Evolutionary conservation across 306 rosid genomes (phyloP).

Genomic region (Ammopiptanthus mongolicus): DNA sequence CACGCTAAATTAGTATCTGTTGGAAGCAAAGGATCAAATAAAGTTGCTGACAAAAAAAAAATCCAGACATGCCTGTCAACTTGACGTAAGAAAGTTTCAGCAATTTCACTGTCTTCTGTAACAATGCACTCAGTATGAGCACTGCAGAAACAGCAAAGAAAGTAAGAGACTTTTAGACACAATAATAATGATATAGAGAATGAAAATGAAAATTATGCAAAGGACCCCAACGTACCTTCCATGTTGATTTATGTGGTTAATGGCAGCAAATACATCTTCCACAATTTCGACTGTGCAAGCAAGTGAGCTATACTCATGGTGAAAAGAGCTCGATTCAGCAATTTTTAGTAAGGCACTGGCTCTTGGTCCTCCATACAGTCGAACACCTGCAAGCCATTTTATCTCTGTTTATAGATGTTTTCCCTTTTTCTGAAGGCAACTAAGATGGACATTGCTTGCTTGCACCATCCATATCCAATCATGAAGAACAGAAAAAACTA

Average conservation of each 20-base stretch:
- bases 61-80: slow-evolving; percentile 60
- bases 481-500: neutral
- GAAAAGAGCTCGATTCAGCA: slow-evolving; percentile 49
- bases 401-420: neutral
- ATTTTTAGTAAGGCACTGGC: slow-evolving; percentile 52
- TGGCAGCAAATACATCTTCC: slow-evolving; percentile 70
- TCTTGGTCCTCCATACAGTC: slow-evolving; percentile 71
- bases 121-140: slow-evolving; percentile 77
- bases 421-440: neutral
- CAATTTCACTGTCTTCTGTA: slow-evolving; percentile 62
- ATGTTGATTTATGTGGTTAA: slow-evolving; percentile 64
- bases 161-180: neutral
- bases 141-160: slow-evolving; percentile 43
- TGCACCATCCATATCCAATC: neutral
- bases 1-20: neutral
- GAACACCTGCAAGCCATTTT: slow-evolving; percentile 50
- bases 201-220: neutral
- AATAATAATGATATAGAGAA: neutral
- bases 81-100: slow-evolving; percentile 57
- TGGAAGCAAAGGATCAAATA: slow-evolving; percentile 5
- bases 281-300: slow-evolving; percentile 85
- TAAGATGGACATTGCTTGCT: neutral
- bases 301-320: slow-evolving; percentile 63
- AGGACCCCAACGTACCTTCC: slow-evolving; percentile 56
- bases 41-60: neutral